Evolutionary conservation across 257 asterid species (phyloP).

Genomic region (Hygrophila difformis): DNA sequence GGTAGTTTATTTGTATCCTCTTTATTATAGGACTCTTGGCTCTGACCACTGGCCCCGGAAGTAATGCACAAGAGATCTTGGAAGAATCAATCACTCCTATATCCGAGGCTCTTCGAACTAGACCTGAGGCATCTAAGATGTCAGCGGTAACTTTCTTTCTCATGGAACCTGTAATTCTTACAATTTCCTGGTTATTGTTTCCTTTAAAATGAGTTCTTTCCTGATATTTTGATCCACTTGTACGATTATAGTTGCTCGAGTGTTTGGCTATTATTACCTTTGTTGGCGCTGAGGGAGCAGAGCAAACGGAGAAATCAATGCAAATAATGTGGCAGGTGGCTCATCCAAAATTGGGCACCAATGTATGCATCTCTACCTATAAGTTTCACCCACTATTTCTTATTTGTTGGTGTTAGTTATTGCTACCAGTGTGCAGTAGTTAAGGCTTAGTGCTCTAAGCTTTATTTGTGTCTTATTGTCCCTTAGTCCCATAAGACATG

Average conservation of each 20-base stretch:
- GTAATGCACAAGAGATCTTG: constrained; percentile 75
- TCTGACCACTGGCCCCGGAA: constrained; percentile 85
- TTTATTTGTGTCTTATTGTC: too few species aligned
- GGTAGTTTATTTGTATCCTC: not conserved
- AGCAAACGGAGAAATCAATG: constrained; percentile 78
- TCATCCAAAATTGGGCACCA: constrained; percentile 86
- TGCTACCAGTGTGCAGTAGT: too few species aligned
- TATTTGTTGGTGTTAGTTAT: too few species aligned
- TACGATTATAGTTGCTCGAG: constrained; percentile 57
- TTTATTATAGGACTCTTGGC: constrained; percentile 60
- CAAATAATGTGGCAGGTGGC: constrained; percentile 92
- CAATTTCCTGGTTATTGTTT: not conserved
- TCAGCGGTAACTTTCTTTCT: too few species aligned
- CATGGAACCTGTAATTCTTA: too few species aligned
- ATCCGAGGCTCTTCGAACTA: constrained; percentile 71
- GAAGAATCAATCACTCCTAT: constrained; percentile 75
- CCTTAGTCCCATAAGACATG: too few species aligned
- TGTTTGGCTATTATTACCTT: constrained; percentile 83
- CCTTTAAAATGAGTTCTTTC: constrained; percentile 1
- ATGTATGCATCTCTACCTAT: constrained; percentile 55
- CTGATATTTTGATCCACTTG: constrained; percentile 3
- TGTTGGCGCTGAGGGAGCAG: constrained; percentile 87
- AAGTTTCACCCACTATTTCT: too few species aligned
- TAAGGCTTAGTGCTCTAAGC: too few species aligned
- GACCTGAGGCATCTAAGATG: constrained; percentile 51